These are phyloP conservation scores for Pseudocercospora eumusae DNA, from an alignment of 2,329 filamentous ascomycete species.

Conservation along the genomic window DNA sequence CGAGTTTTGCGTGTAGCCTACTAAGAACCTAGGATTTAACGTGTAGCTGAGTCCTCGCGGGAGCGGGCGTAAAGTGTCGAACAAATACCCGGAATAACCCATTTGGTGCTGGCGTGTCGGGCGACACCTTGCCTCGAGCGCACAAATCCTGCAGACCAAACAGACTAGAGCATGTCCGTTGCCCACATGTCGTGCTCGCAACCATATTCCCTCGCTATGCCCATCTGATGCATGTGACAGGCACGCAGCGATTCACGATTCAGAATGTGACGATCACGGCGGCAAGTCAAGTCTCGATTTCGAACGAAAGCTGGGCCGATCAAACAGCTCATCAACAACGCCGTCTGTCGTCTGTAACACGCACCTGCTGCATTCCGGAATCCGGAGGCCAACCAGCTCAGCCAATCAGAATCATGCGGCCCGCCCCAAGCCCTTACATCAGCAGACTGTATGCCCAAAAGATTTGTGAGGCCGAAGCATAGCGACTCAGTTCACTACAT, in stretches of 20 bases:
- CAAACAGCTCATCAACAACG: background rate
- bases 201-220: background rate
- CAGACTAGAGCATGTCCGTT: background rate
- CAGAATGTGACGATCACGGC: background rate
- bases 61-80: too few relatives aligned
- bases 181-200: background rate
- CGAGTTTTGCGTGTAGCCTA: too few relatives aligned
- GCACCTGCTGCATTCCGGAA: background rate
- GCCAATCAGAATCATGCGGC: constrained; percentile 10
- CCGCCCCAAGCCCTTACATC: constrained; percentile 3
- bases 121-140: background rate
- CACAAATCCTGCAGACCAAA: background rate
- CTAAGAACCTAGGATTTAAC: too few relatives aligned
- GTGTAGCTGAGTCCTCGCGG: too few relatives aligned
- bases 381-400: background rate
- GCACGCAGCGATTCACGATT: background rate
- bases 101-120: background rate
- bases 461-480: background rate
- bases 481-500: constrained; percentile 4
- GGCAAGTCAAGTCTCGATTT: constrained; percentile 2
- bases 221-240: background rate
- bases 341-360: background rate
- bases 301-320: constrained; percentile 1
- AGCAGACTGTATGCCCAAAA: background rate
- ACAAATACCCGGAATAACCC: too few relatives aligned